Base-by-base conservation (phyloP, 345 rosid species). In the Bretschneidera sinensis region DNA sequence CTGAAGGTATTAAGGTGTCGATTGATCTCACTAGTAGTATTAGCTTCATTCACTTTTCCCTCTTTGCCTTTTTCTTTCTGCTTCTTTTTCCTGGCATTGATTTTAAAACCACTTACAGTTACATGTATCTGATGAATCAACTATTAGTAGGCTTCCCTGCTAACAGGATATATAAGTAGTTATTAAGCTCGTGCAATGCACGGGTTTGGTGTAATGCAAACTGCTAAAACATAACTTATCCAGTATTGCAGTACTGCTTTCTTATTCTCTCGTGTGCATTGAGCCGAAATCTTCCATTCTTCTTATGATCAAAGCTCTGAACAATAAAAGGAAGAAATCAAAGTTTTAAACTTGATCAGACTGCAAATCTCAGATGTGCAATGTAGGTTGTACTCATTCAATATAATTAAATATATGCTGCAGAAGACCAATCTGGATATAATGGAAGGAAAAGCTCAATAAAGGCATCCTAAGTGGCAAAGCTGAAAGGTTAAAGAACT, bases 221-320 rank as follows among this genome's bases (percentile, higher is more conserved):
- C n/a, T n/a, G n/a, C n/a, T n/a, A n/a, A n/a, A n/a, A n/a, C n/a
- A n/a, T n/a, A n/a, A n/a, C n/a, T n/a, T n/a, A n/a, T n/a, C n/a
- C n/a, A n/a, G n/a, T n/a, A n/a, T n/a, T n/a, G n/a, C n/a, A n/a
- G n/a, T n/a, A n/a, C n/a, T n/a, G n/a, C n/a, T n/a, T n/a, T n/a
- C n/a, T n/a, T n/a, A n/a, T n/a, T n/a, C n/a, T n/a, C n/a, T n/a
- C n/a, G n/a, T n/a, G n/a, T n/a, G n/a, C 85, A 73, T 81, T 85
- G 74, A 83, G 74, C 48, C 78, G 87, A 72, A n/a, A n/a, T n/a
- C n/a, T n/a, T n/a, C 89, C 88, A 17, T 76, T 72, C 80, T 83
- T 81, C 75, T 76, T 78, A 49, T 73, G 70, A 60, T 86, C 92
- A 52, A 86, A 83, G 74, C 86, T 86, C 92, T 86, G 74, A 57